These are phyloP conservation scores for Micromonas commoda DNA, from an alignment of 139 green algal genomes.

Conservation along the genomic window DNA sequence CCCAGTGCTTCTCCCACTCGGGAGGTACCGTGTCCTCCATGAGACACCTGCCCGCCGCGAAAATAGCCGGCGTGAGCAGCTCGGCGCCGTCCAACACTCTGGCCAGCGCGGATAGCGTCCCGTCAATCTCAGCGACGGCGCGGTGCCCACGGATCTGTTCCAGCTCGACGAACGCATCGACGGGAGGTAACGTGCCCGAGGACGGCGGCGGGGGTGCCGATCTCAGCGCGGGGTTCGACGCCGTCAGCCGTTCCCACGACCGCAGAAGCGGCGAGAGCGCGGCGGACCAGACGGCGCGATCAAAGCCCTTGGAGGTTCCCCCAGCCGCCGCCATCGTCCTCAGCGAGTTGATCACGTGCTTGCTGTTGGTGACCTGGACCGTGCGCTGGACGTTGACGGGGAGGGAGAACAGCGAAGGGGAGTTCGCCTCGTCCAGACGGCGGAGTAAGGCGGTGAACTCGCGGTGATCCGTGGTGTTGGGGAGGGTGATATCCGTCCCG, in stretches of 20 bases:
- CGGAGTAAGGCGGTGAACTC: constrained; percentile 47
- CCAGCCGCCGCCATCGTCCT: neutral
- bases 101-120: constrained; percentile 37
- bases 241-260: constrained; percentile 47
- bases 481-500: constrained; percentile 42
- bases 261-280: constrained; percentile 56
- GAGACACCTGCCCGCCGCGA: constrained; percentile 30
- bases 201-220: neutral
- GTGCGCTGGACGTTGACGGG: constrained; percentile 63
- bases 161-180: constrained; percentile 52
- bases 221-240: neutral
- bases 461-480: constrained; percentile 42
- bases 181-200: neutral
- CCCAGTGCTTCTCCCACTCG: constrained; percentile 55
- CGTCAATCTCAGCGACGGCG: constrained; percentile 42
- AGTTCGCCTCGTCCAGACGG: constrained; percentile 50
- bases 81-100: constrained; percentile 43
- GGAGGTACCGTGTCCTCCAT: constrained; percentile 47
- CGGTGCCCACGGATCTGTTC: constrained; percentile 40
- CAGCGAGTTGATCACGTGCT: constrained; percentile 8
- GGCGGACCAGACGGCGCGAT: constrained; percentile 43
- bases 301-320: constrained; percentile 30
- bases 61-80: constrained; percentile 31
- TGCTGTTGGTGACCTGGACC: constrained; percentile 39
- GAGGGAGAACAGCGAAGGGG: constrained; percentile 56